Evolutionary conservation across 169 alveolate genomes (phyloP).

Genomic region (Amoebophrya sp.): DNA sequence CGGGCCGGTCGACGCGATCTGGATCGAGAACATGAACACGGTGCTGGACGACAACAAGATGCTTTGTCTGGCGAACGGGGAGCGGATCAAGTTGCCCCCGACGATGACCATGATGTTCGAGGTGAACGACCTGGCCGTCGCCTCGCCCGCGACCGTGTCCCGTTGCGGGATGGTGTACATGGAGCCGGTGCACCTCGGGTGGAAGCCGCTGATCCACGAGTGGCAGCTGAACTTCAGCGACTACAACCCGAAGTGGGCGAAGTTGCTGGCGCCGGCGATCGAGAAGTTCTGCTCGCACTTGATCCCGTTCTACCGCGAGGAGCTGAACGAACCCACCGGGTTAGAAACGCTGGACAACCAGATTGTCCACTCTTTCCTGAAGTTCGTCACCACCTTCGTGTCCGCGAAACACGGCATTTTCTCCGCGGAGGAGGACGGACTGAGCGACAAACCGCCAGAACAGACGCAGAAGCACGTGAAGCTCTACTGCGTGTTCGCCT

Average conservation of each 20-base stretch:
- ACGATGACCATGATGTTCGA: slow-evolving; percentile 88
- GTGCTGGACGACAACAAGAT: slow-evolving; percentile 94
- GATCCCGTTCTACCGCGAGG: slow-evolving; percentile 57
- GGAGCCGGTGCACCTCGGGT: slow-evolving; percentile 80
- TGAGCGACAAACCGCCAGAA: background rate
- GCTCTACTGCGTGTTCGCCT: slow-evolving; percentile 61
- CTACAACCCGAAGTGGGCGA: background rate
- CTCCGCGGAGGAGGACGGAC: slow-evolving; percentile 10
- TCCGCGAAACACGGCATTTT: slow-evolving; percentile 33
- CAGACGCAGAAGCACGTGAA: slow-evolving; percentile 49
- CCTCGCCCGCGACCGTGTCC: slow-evolving; percentile 89
- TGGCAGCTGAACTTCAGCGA: slow-evolving; percentile 60
- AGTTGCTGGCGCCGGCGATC: background rate
- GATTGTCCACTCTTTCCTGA: slow-evolving; percentile 36
- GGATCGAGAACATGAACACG: slow-evolving; percentile 93
- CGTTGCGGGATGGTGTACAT: slow-evolving; percentile 88
- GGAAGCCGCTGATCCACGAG: slow-evolving; percentile 80
- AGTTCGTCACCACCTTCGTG: slow-evolving; percentile 41
- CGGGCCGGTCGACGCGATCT: slow-evolving; percentile 93
- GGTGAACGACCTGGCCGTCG: slow-evolving; percentile 84
- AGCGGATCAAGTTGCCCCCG: slow-evolving; percentile 85
- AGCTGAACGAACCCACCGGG: slow-evolving; percentile 44
- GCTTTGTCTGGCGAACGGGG: slow-evolving; percentile 79
- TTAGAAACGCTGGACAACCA: slow-evolving; percentile 37
- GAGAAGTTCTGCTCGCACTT: slow-evolving; percentile 42